A percentile compares a stretch with the other conserved stretches of the same genome.
phyloP scores from a whole-genome alignment of 108 stramenopile species.

The Conticribra weissflogii region DNA sequence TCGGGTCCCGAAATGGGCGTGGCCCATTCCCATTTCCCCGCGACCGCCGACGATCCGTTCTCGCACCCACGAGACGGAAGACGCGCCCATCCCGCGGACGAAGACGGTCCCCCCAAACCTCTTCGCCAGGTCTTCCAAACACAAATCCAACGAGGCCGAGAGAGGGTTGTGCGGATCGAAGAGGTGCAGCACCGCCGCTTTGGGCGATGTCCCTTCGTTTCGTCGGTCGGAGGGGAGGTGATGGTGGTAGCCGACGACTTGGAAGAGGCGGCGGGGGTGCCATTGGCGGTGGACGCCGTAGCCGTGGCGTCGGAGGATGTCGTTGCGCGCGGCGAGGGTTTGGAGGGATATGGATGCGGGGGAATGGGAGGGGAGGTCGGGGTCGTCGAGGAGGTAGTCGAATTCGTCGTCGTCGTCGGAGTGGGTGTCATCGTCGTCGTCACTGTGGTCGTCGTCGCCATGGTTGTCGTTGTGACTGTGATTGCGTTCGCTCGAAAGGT shows the following conservation, averaged over 20 bases:
- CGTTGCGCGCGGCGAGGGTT: conserved; percentile 47
- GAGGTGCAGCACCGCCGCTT: conserved; percentile 74
- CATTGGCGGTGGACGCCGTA: conserved; percentile 83
- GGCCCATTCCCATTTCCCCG: conserved; percentile 46
- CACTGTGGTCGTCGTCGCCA: conserved; percentile 32
- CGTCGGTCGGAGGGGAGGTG: too few species aligned
- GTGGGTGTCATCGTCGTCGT: conserved; percentile 8
- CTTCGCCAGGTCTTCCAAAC: conserved; percentile 57
- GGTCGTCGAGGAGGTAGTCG: conserved; percentile 87
- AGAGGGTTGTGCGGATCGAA: conserved; percentile 61
- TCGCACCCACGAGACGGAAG: conserved; percentile 52
- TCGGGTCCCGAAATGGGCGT: conserved; percentile 22
- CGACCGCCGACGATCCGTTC: too few species aligned
- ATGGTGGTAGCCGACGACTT: conserved; percentile 60
- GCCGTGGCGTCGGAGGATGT: conserved; percentile 67
- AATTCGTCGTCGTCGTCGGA: conserved; percentile 58
- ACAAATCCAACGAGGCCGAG: conserved; percentile 78
- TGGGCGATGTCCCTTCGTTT: conserved; percentile 21
- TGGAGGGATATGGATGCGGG: conserved; percentile 76
- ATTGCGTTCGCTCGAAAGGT: not conserved
- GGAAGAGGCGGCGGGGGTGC: conserved; percentile 68
- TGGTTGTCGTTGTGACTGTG: conserved; percentile 8
- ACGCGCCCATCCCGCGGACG: conserved; percentile 55
- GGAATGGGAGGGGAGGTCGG: too few species aligned
- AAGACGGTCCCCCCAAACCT: conserved; percentile 71